Percentiles rank a stretch among this genome's conserved stretches.
These are phyloP conservation scores for Parasarocladium wereldwijsianum DNA, from an alignment of 2,329 filamentous ascomycete species.

Conservation along the genomic window DNA sequence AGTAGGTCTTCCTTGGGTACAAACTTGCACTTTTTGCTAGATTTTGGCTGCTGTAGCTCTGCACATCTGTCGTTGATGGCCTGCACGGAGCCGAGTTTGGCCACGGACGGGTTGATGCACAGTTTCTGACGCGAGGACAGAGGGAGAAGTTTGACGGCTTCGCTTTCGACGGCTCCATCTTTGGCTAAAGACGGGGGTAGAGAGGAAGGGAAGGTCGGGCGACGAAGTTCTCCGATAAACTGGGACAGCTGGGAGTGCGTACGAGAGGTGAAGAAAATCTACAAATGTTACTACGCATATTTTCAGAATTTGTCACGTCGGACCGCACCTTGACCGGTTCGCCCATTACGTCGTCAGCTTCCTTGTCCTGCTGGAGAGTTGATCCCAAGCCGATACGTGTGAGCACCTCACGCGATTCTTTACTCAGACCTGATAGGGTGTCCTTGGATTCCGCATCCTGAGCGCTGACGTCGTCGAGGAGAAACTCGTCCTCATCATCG, in stretches of 20 bases:
- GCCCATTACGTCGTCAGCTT: constrained; percentile 31
- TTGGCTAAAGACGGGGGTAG: constrained; percentile 31
- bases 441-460: constrained; percentile 16
- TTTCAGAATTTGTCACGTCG: too few relatives aligned
- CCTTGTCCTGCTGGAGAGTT: constrained; percentile 11
- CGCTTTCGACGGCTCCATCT: constrained; percentile 12
- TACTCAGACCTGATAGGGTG: constrained; percentile 46
- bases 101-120: constrained; percentile 80
- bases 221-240: constrained; percentile 68
- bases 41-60: constrained; percentile 65
- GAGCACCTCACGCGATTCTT: constrained; percentile 61
- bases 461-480: constrained; percentile 57
- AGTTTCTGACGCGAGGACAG: constrained; percentile 75
- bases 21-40: constrained; percentile 51
- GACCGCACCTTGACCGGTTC: constrained; percentile 52
- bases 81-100: constrained; percentile 51
- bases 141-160: constrained; percentile 60
- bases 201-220: constrained; percentile 63
- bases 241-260: constrained; percentile 88
- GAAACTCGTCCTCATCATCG: constrained; percentile 54
- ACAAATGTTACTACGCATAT: constrained; percentile 16
- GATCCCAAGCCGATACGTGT: constrained; percentile 42
- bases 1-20: constrained; percentile 67
- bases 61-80: constrained; percentile 90
- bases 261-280: constrained; percentile 82